phyloP scores from a whole-genome alignment of 2,329 filamentous ascomycete species.

The Fusarium kyushuense region DNA sequence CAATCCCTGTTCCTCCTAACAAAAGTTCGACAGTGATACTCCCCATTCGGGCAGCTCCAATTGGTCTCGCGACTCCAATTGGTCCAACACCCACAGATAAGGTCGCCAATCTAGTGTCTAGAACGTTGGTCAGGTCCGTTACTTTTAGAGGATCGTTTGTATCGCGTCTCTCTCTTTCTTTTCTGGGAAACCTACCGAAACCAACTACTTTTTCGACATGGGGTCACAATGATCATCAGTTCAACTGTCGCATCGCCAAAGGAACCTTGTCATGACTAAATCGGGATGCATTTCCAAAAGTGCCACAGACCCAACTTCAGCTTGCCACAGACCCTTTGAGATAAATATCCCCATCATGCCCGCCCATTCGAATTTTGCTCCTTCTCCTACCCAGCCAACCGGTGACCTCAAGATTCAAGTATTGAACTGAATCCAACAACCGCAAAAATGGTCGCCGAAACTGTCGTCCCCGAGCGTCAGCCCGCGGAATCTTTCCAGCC shows the following conservation, averaged over 20 bases:
- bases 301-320: conserved; percentile 6
- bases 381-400: background rate
- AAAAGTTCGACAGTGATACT: conserved; percentile 19
- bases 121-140: background rate
- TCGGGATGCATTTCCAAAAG: conserved; percentile 17
- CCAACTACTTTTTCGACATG: too few relatives aligned
- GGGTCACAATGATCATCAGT: too few relatives aligned
- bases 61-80: background rate
- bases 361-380: background rate
- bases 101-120: conserved; percentile 6
- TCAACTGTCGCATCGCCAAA: background rate
- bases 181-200: conserved; percentile 1
- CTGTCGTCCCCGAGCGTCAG: conserved; percentile 30
- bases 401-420: conserved; percentile 7
- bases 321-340: too few relatives aligned
- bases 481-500: conserved; percentile 34
- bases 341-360: conserved; percentile 29
- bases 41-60: conserved; percentile 8
- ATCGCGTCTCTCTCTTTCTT: conserved; percentile 22
- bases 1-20: conserved; percentile 6
- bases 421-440: background rate
- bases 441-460: conserved; percentile 39
- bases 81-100: conserved; percentile 11
- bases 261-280: conserved; percentile 2
- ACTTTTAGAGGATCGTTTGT: conserved; percentile 19